Base-by-base conservation (phyloP, 495 filamentous ascomycete species). In the Aspergillus homomorphus region DNA sequence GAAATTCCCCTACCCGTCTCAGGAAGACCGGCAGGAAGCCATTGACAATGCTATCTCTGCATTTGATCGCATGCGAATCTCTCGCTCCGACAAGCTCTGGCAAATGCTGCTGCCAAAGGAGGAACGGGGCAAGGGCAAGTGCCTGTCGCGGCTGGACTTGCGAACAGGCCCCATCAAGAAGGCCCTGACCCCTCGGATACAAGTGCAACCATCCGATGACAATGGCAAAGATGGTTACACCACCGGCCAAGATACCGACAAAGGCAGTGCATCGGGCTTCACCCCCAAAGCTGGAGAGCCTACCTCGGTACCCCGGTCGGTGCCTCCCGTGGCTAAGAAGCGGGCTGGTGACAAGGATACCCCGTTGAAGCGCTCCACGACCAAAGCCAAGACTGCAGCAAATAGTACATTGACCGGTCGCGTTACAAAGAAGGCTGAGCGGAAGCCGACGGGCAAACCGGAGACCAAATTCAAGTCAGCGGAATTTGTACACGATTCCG, bases 11-110 rank as follows among this genome's bases (percentile, higher is more conserved):
- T 94, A 92, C 68, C 76, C 77, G 16, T 81, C 70, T 22, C 70
- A 81, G 28, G 83, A 85, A 30, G 88, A 92, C 62, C 86, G 91
- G 23, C 79, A 91, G 64, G 78, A 80, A 14, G 92, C 89, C 14
- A 92, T 96, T 69, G 86, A 93, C 63, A 90, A 89, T 66, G 89
- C 91, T n/a, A 82, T 95, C 53, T 86, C 81, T 41, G 81, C 87
- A 22, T 96, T 88, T 63, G 92, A 96, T 75, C 85, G 87, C 54
- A 78, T 87, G 75, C 84, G 92, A 5, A 71, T 96, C n/a, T 81
- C 80, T 21, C 78, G 82, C 28, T 80, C 83, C 4, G 90, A 94
- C 59, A 82, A 85, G 50, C 74, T 89, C 3, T 96, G 92, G 91
- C 89, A 96, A 69, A 79, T 77, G 61, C 78, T 96, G 44, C 81